Base-by-base conservation (phyloP, 2,329 filamentous ascomycete species). In the Colletotrichum eleusines region DNA sequence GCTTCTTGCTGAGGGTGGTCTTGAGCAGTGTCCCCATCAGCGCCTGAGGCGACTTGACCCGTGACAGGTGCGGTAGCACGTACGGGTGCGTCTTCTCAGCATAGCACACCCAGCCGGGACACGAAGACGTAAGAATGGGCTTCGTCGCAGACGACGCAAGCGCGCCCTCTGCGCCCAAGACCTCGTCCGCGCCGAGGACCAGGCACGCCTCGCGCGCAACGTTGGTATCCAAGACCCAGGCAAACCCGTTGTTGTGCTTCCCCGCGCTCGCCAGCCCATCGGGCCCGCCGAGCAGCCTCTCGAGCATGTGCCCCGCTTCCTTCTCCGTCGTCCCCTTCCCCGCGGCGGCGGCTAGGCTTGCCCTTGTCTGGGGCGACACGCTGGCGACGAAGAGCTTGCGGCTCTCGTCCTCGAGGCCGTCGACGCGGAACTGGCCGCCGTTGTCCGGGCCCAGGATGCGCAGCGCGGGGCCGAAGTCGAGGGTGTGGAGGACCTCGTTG, bases 81-180 rank as follows among this genome's bases (percentile, higher is more conserved):
- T 98, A 92, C 1, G 96, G 94, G 77, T 99, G 96, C 66, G 95
- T 98, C 83, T 99, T 98, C 80, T 99, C 96, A 33, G 95, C 95
- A 78, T 99, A 99, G 82, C 96, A 99, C 66, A 99, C 95, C 95
- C 97, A 99, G 9, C 96, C 96, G 0, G 96, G 96, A 80, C 96
- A 99, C 26, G 94, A 94, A 4, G 95, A 95, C 11, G 95, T 94
- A 53, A 99, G 86, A 38, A 95, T 90, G 0, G 94, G 93, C 64
- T 84, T 84, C 28, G 77, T 54, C 9, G 48, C 54, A 1, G 66
- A 31, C 11, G 67, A 60, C 14, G 72, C 18, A 2, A 63, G 58
- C 6, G 70, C 44, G 31, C 70, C 75, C 33, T 76, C 66, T 46
- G 73, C 73, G 53, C 74, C 80, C 26, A 89, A 82, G 11, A 92